Evolutionary conservation across 2,329 filamentous ascomycete species (phyloP), one percentile per base, ranked within the genome.

Genomic region (Cordyceps farinosa): DNA sequence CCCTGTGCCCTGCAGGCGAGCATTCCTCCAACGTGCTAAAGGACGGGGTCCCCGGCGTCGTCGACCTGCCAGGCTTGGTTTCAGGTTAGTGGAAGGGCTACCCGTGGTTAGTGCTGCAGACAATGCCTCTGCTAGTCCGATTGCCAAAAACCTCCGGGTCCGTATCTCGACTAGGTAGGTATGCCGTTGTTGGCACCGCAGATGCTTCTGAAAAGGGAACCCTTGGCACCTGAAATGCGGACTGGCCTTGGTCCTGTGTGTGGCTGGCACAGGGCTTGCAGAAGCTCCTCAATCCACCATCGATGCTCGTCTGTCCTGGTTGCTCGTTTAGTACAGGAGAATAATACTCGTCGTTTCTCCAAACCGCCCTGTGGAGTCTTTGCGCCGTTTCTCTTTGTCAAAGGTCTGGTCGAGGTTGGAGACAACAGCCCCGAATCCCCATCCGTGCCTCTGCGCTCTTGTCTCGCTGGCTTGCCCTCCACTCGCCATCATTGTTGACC

Each of bases 321-420:
- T 54, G 44, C 45, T 17, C 22, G 22, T 38, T 32, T 50, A 34
- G 30, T 30, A 48, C 44, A 10, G 6, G 32, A 54, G 27, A 54
- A 61, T 61, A 36, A 61, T 54, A 61, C 58, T 61, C 48, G 58
- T 54, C 58, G 58, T 61, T 61, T 61, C 58, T 53, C 22, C 15
- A n/a, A 5, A 40, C 27, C 40, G 48, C 50, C 50, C 40, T 27
- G 58, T 54, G 58, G 58, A 29, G 58, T 47, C 38, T 17, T 22
- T 3, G n/a, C 30, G 38, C 40, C 50, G 50, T 53, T 59, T 61
- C 48, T 61, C 48, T 61, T 61, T 61, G 58, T 61, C 40, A 61
- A 61, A 22, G 22, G 34, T 30, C 36, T 51, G 15, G 57, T 22
- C 38, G 10, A 32, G 57, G n/a, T 47, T 34, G 48, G n/a, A 52